phyloP scores from a whole-genome alignment of 2,329 filamentous ascomycete genomes.

The Colletotrichum sp. region DNA sequence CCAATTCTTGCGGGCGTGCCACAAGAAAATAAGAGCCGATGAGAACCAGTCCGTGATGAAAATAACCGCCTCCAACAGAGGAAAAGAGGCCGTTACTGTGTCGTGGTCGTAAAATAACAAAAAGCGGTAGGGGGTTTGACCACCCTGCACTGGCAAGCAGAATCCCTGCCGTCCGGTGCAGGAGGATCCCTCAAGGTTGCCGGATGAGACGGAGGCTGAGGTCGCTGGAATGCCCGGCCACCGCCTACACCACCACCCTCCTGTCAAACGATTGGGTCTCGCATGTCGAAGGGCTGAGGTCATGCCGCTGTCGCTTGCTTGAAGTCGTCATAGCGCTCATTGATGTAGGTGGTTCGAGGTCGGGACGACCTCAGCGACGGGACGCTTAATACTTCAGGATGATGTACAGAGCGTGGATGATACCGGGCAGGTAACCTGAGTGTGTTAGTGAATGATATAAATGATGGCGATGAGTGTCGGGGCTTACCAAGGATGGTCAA shows the following conservation, averaged over 20 bases:
- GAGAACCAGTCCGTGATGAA: neutral
- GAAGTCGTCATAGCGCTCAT: neutral
- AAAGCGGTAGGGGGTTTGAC: neutral
- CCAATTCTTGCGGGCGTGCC: neutral
- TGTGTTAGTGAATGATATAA: slow-evolving; percentile 16
- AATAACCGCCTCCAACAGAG: neutral
- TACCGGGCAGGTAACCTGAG: slow-evolving; percentile 72
- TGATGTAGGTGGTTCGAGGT: neutral
- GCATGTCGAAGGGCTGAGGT: neutral
- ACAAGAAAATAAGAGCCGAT: neutral
- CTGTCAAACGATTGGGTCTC: neutral
- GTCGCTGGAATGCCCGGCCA: slow-evolving; percentile 3
- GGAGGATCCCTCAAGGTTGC: neutral
- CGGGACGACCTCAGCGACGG: neutral
- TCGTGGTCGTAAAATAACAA: slow-evolving; percentile 7
- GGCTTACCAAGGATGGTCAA: slow-evolving; percentile 73
- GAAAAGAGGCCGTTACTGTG: slow-evolving; percentile 17
- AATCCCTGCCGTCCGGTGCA: neutral
- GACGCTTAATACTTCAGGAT: slow-evolving; percentile 80
- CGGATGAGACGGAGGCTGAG: slow-evolving; percentile 12
- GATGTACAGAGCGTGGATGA: slow-evolving; percentile 94
- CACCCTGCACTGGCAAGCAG: neutral
- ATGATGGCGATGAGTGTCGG: neutral
- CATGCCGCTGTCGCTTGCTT: neutral
- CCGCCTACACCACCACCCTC: neutral